A percentile compares a stretch with the other conserved stretches of the same genome.
Evolutionary conservation across 495 filamentous ascomycete genomes (phyloP).

Genomic region (Aspergillus avenaceus): DNA sequence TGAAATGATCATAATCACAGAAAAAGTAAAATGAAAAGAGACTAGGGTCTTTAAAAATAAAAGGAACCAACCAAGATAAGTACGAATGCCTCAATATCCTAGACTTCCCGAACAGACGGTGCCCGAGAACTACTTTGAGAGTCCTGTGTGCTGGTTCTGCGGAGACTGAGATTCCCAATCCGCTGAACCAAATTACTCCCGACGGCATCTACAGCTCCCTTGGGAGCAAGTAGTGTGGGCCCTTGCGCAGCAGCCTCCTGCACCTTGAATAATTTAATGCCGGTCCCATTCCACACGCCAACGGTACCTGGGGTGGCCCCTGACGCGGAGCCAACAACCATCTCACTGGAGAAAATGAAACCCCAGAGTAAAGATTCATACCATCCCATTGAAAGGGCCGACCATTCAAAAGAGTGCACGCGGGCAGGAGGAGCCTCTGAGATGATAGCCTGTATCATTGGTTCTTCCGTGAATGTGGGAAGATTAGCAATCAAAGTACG

Average conservation of each 20-base stretch:
- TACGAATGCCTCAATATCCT: slow-evolving; percentile 7
- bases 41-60: slow-evolving; percentile 1
- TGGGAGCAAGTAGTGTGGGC: slow-evolving; percentile 74
- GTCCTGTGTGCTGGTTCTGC: slow-evolving; percentile 38
- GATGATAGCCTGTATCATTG: slow-evolving; percentile 55
- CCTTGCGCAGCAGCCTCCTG: slow-evolving; percentile 78
- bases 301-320: slow-evolving; percentile 63
- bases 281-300: slow-evolving; percentile 94
- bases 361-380: slow-evolving; percentile 94
- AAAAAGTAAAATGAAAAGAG: too few species aligned
- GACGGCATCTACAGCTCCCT: slow-evolving; percentile 93
- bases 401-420: slow-evolving; percentile 94
- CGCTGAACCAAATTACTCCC: slow-evolving; percentile 86
- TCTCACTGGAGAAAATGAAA: slow-evolving; percentile 88
- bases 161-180: slow-evolving; percentile 71
- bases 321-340: slow-evolving; percentile 65
- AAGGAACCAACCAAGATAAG: not conserved
- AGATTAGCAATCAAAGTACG: slow-evolving; percentile 44
- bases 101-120: slow-evolving; percentile 39
- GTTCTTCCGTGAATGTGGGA: slow-evolving; percentile 61
- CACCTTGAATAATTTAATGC: slow-evolving; percentile 82
- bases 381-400: slow-evolving; percentile 87
- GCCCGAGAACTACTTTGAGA: slow-evolving; percentile 21
- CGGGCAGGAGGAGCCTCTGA: slow-evolving; percentile 67
- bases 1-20: slow-evolving; percentile 2